Conservation (phyloP, 257 asterid species). For the Agastache rugosa region DNA sequence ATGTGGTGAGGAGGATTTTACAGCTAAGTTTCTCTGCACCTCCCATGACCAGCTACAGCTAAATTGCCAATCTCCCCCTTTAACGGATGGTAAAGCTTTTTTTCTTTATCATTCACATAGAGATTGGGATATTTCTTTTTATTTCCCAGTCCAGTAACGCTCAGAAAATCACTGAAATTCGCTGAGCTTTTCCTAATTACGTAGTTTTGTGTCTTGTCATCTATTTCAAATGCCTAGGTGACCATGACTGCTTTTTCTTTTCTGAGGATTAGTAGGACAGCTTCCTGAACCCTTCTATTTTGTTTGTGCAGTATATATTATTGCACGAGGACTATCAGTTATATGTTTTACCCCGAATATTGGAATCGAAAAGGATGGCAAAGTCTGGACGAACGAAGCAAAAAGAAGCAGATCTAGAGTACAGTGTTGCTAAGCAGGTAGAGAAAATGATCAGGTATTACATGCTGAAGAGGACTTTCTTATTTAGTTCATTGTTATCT, state of each 20-base stretch:
- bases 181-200: slow-evolving; percentile 1
- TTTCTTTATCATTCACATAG: slow-evolving; percentile 38
- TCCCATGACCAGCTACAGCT: slow-evolving; percentile 59
- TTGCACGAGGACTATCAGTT: slow-evolving; percentile 95
- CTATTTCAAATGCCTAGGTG: slow-evolving; percentile 5
- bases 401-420: slow-evolving; percentile 98
- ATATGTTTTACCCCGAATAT: slow-evolving; percentile 84
- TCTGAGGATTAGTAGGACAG: slow-evolving; percentile 22
- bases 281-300: slow-evolving; percentile 34
- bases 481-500: slow-evolving; percentile 25
- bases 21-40: slow-evolving; percentile 45
- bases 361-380: slow-evolving; percentile 98
- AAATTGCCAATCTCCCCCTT: slow-evolving; percentile 46
- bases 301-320: slow-evolving; percentile 66
- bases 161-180: background rate
- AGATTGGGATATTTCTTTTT: slow-evolving; percentile 43
- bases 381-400: slow-evolving; percentile 95
- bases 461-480: slow-evolving; percentile 27
- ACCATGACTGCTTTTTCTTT: slow-evolving; percentile 18
- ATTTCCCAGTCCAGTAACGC: background rate
- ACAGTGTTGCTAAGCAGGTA: slow-evolving; percentile 99
- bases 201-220: slow-evolving; percentile 18
- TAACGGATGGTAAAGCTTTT: slow-evolving; percentile 33
- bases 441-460: slow-evolving; percentile 99
- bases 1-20: slow-evolving; percentile 53